Conservation (phyloP, 2,329 filamentous ascomycete species). For the Penicillium occitanis region DNA sequence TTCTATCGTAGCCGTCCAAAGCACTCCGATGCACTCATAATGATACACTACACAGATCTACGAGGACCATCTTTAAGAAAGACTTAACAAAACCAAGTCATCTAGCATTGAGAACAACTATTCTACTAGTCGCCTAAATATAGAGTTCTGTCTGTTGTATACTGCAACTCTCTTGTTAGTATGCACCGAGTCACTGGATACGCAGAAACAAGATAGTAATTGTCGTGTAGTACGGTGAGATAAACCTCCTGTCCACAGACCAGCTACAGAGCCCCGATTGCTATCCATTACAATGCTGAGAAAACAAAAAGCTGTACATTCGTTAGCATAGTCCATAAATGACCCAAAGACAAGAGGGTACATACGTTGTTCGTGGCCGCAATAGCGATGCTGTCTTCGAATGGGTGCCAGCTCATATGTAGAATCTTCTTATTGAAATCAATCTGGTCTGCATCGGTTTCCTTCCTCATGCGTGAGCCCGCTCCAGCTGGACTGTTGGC, state of each 20-base stretch:
- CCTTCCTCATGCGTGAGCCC: slow-evolving; percentile 94
- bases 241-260: not conserved
- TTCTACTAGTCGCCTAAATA: slow-evolving; percentile 19
- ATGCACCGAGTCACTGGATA: not conserved
- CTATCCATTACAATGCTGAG: slow-evolving; percentile 61
- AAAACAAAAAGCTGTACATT: slow-evolving; percentile 68
- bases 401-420: slow-evolving; percentile 99
- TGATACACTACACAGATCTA: not conserved
- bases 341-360: slow-evolving; percentile 24
- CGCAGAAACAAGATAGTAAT: not conserved
- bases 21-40: too few species aligned
- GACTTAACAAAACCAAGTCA: slow-evolving; percentile 12
- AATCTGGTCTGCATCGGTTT: slow-evolving; percentile 98
- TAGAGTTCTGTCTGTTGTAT: slow-evolving; percentile 10
- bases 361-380: slow-evolving; percentile 99
- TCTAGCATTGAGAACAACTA: slow-evolving; percentile 17
- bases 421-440: slow-evolving; percentile 99
- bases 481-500: slow-evolving; percentile 85
- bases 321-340: not conserved
- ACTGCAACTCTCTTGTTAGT: slow-evolving; percentile 7
- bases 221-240: not conserved
- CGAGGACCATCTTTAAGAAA: not conserved
- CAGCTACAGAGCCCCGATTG: slow-evolving; percentile 13
- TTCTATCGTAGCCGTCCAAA: not conserved
- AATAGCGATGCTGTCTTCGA: slow-evolving; percentile 99